A percentile compares a stretch with the other conserved stretches of the same genome.
phyloP scores from a whole-genome alignment of 164 flowering plant species.

The Liriodendron chinense region DNA sequence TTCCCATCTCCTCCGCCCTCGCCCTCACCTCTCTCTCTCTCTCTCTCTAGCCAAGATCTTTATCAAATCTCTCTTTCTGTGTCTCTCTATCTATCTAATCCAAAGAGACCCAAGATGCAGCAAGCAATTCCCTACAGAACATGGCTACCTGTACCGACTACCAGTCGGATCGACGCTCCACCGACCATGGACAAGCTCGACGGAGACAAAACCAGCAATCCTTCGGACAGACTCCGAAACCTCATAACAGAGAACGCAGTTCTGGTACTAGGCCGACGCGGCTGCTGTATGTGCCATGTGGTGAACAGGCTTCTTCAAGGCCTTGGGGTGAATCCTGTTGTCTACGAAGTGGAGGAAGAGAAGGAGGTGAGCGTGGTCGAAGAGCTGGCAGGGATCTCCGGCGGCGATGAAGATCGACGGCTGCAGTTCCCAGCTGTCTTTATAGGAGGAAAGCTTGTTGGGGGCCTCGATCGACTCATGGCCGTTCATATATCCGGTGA shows the following conservation, averaged over 20 bases:
- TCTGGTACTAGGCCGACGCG: constrained; percentile 53
- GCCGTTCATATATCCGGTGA: constrained; percentile 53
- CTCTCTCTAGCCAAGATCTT: background rate
- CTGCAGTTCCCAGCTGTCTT: constrained; percentile 44
- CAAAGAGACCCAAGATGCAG: constrained; percentile 31
- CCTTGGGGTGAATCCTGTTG: constrained; percentile 70
- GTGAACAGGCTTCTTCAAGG: constrained; percentile 56
- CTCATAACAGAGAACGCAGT: constrained; percentile 63
- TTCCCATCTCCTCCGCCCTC: background rate
- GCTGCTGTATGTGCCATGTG: constrained; percentile 86
- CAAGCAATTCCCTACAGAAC: constrained; percentile 55
- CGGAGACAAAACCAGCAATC: background rate
- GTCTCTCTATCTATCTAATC: background rate
- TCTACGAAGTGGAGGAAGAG: constrained; percentile 60
- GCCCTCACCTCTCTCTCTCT: constrained; percentile 7
- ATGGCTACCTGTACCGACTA: constrained; percentile 26
- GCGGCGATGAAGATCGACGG: background rate
- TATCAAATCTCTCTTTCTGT: background rate
- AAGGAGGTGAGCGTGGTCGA: constrained; percentile 33
- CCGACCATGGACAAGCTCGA: background rate
- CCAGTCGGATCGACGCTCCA: background rate
- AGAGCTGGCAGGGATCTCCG: constrained; percentile 19
- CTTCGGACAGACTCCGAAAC: constrained; percentile 12
- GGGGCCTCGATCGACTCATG: constrained; percentile 50
- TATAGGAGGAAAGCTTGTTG: constrained; percentile 49